Evolutionary conservation across 2,329 filamentous ascomycete genomes (phyloP), one percentile per base, ranked within the genome.

Genomic region (Neofusicoccum laricinum): DNA sequence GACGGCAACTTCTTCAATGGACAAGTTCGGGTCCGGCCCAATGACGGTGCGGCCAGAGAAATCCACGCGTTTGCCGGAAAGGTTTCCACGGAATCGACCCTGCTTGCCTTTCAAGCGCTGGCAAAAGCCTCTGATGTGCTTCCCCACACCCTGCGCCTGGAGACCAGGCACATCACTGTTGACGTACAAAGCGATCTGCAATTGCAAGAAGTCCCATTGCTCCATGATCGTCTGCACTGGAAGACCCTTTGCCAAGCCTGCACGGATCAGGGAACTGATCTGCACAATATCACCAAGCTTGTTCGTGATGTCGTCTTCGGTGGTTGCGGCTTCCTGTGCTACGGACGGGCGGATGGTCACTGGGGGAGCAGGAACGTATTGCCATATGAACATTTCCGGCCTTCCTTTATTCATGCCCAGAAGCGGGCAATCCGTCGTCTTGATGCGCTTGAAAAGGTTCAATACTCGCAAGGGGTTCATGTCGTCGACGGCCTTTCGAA

Each of bases 41-140:
- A 99, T 99, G 77, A 99, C 95, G 0, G 95, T 99, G 76, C 95
- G 88, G 17, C 93, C 95, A 11, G 95, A 99, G 77, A 98, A 99
- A 75, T 99, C 94, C 62, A 99, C 95, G 85, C 95, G 94, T 79
- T 99, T 99, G 75, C 95, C 95, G 0, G 94, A 98, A 66, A 99
- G 78, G 72, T 99, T 99, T 65, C 96, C 95, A 79, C 95, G 90
- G 78, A 99, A 99, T 63, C 95, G 91, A 63, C 95, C 95, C 74
- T 98, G 94, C 74, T 99, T 99, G 69, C 95, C 95, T 79, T 99
- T 99, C 53, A 99, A 79, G 15, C 95, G 88, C 77, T 98, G 95
- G 67, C 94, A 97, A 74, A 99, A 96, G 17, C 95, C 95, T 70
- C 95, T 87, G 71, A 95, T 96, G 0, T 91, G 86, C 76, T 96